phyloP scores from a whole-genome alignment of 305 asterid species.

The Andrographis paniculata region DNA sequence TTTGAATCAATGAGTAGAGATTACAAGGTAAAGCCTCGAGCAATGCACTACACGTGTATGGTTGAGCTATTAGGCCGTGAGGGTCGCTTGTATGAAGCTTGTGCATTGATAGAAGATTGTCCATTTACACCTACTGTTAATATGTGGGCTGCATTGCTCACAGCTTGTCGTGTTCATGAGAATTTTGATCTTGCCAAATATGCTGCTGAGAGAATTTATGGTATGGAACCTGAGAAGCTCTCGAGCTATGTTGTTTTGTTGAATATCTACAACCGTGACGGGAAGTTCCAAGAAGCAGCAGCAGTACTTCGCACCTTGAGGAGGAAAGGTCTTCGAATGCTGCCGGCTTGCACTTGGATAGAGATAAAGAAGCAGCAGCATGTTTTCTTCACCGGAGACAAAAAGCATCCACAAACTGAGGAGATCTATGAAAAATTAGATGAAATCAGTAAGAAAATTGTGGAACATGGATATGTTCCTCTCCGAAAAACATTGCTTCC shows the following conservation, averaged over 20 bases:
- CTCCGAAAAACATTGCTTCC: slow-evolving; percentile 45
- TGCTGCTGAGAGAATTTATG: slow-evolving; percentile 72
- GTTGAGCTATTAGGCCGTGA: slow-evolving; percentile 72
- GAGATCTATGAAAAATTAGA: slow-evolving; percentile 47
- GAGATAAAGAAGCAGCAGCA: slow-evolving; percentile 56
- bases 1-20: slow-evolving; percentile 68
- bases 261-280: slow-evolving; percentile 49
- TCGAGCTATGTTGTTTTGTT: slow-evolving; percentile 61
- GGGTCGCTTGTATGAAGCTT: slow-evolving; percentile 75
- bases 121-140: slow-evolving; percentile 56
- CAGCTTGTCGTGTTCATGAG: slow-evolving; percentile 68
- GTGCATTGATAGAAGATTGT: slow-evolving; percentile 53
- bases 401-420: slow-evolving; percentile 35
- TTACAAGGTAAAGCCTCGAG: slow-evolving; percentile 62
- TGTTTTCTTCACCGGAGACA: slow-evolving; percentile 52
- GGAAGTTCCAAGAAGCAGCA: slow-evolving; percentile 61
- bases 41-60: slow-evolving; percentile 85
- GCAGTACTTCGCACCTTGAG: slow-evolving; percentile 48
- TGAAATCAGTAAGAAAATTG: slow-evolving; percentile 33
- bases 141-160: slow-evolving; percentile 90
- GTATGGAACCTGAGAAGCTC: slow-evolving; percentile 76
- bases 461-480: slow-evolving; percentile 32
- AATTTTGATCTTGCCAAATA: slow-evolving; percentile 66
- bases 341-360: slow-evolving; percentile 72
- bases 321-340: slow-evolving; percentile 57